A percentile compares a stretch with the other conserved stretches of the same genome.
Evolutionary conservation across 176 grass and related monocot genomes (phyloP).

Genomic region (Carex cristatella): DNA sequence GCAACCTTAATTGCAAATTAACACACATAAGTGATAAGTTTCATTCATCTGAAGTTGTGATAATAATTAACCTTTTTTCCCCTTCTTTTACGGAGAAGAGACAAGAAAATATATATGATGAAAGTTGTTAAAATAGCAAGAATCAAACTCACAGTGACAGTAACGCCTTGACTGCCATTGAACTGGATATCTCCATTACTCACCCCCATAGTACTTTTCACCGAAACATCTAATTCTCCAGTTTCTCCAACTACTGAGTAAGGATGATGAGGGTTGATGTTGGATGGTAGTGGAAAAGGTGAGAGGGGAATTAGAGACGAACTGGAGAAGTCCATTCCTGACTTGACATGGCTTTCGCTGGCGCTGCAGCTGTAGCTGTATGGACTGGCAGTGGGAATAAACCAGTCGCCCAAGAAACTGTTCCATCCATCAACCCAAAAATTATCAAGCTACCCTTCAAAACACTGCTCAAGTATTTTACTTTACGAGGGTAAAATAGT

Average conservation of each 20-base stretch:
- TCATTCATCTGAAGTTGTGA: not conserved
- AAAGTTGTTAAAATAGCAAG: not conserved
- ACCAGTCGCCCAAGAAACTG: conserved; percentile 25
- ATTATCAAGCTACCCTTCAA: conserved; percentile 11
- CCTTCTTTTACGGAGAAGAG: conserved; percentile 9
- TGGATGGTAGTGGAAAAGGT: not conserved
- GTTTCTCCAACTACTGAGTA: conserved; percentile 1
- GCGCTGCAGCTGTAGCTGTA: not conserved
- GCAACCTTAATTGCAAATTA: not conserved
- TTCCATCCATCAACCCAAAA: not conserved
- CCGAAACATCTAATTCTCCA: not conserved
- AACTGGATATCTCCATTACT: conserved; percentile 7
- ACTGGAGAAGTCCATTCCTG: conserved; percentile 15
- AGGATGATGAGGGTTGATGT: not conserved
- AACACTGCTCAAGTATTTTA: not conserved
- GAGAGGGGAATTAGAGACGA: conserved; percentile 1
- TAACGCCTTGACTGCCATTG: not conserved
- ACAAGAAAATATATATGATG: not conserved
- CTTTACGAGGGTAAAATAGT: conserved; percentile 11
- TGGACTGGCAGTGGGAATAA: not conserved
- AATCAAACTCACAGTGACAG: not conserved
- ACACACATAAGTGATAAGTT: not conserved
- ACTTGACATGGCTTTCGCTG: not conserved
- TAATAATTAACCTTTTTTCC: not conserved
- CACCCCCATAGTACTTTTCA: not conserved